Evolutionary conservation across 768 basidiomycete genomes (phyloP), one percentile per base, ranked within the genome.

Genomic region (Sporobolomyces roseus): DNA sequence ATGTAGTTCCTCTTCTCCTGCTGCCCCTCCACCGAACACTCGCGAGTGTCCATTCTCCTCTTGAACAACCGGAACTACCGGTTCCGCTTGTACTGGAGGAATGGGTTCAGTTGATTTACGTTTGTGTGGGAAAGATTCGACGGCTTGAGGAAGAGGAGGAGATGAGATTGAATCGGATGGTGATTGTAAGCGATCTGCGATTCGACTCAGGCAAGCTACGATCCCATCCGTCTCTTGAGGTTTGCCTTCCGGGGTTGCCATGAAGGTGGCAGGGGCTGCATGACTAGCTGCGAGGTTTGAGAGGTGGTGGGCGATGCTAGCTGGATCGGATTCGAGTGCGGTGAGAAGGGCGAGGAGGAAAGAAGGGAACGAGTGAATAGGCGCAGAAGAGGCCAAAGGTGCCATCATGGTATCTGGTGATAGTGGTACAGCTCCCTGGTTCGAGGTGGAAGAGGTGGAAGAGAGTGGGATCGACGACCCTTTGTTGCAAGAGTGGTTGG

Each of bases 261-360:
- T 25, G 56, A 67, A 70, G n/a, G 63, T 55, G 1, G 67, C 66
- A 2, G 72, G 61, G 2, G 72, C 60, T 49, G 72, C 68, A 30
- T 61, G 62, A 2, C 38, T 32, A 45, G 51, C 61, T 12, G 63
- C 65, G 61, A 67, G 72, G 72, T 67, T 66, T 51, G 51, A 32
- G 46, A 74, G 62, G 64, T 71, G 67, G n/a, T 58, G 17, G 2
- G 78, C 61, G 52, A 70, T 55, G 17, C 77, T 75, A 3, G 78
- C 77, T 4, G 76, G 75, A 76, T 79, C 78, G 6, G 72, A 32
- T 23, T 76, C 76, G 65, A 74, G 61, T 6, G 74, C 66, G 50
- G 65, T 70, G 33, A 74, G 64, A 55, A 74, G 73, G 4, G 61
- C 65, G 38, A 74, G 73, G 62, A 73, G 46, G 61, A 72, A 67